These are phyloP conservation scores for Tubosaeta sp. DNA, from an alignment of 768 basidiomycete genomes.

Conservation along the genomic window DNA sequence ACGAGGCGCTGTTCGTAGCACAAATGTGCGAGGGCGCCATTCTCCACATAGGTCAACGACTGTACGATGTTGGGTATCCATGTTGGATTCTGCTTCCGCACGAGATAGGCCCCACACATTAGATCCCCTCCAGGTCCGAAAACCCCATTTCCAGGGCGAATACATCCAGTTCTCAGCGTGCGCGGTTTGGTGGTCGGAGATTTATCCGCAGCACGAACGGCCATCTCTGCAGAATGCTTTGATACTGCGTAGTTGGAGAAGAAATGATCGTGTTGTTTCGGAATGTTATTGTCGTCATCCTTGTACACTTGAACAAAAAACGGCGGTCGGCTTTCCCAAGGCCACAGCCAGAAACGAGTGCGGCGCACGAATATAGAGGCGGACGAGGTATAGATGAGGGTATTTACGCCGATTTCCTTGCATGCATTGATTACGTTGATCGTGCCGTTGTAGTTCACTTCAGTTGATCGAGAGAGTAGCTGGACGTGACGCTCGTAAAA, in stretches of 20 bases:
- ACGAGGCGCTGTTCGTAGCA: conserved; percentile 69
- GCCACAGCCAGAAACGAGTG: conserved; percentile 65
- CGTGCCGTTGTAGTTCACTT: conserved; percentile 66
- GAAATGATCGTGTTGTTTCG: conserved; percentile 54
- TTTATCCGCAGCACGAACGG: conserved; percentile 41
- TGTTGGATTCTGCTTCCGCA: conserved; percentile 53
- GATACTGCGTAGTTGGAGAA: conserved; percentile 78
- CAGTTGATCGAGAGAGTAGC: conserved; percentile 51
- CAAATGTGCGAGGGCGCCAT: conserved; percentile 67
- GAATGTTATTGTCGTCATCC: conserved; percentile 53
- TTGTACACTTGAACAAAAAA: conserved; percentile 59
- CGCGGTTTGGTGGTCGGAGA: conserved; percentile 26
- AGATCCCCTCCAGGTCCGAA: conserved; percentile 76
- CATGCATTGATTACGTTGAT: conserved; percentile 62
- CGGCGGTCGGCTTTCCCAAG: conserved; percentile 62
- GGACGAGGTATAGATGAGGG: conserved; percentile 71
- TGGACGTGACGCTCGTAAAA: conserved; percentile 62
- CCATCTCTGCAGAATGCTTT: conserved; percentile 54
- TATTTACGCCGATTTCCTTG: conserved; percentile 48
- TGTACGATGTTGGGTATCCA: conserved; percentile 59
- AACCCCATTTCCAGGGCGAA: conserved; percentile 76
- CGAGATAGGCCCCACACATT: conserved; percentile 59
- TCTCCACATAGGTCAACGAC: conserved; percentile 73
- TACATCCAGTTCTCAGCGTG: conserved; percentile 60
- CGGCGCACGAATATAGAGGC: conserved; percentile 58